Evolutionary conservation across 176 grass and related monocot genomes (phyloP), one percentile per base, ranked within the genome.

Genomic region (Oryza officinalis): DNA sequence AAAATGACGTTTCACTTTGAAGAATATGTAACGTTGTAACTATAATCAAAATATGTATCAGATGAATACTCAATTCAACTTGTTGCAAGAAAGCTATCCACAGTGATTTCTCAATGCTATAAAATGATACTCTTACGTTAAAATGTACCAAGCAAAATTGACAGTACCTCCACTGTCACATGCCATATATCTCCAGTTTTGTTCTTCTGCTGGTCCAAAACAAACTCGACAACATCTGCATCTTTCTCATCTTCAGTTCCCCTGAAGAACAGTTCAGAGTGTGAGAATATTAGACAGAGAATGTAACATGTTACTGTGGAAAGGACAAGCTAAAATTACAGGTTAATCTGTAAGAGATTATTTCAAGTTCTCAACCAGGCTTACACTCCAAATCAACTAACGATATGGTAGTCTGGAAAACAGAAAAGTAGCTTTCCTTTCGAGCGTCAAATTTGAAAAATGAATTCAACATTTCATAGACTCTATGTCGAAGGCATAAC

Each of bases 131-230:
- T 14, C 8, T 78, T 60, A 73, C 45, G 26, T 20, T 23, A 50
- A 86, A 82, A 78, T 61, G 12, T 31, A 49, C 54, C 20, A 11
- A 50, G 68, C 15, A 74, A 32, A 86, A 63, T 37, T 38, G 74
- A 67, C n/a, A 74, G 12, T 86, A 99, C 96, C 96, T 96, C 89
- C 71, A 96, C 65, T 31, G 67, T 87, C 46, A 99, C 89, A 73
- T 96, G 96, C 96, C 96, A 99, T 80, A 94, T 88, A 87, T 99
- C 93, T 35, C 91, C 96, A 72, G 93, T 99, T 90, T 87, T 94
- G 54, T 99, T 96, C 77, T 61, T 94, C 13, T 91, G 35, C 18
- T 78, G 79, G 73, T 96, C 87, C 69, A 99, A 77, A 79, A 52
- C 60, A 81, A 94, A 76, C 77, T 96, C 91, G 10, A 96, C 23